A percentile compares a stretch with the other conserved stretches of the same genome.
Conservation (phyloP, 106 monocot species). For the Alisma plantagoaquatica region DNA sequence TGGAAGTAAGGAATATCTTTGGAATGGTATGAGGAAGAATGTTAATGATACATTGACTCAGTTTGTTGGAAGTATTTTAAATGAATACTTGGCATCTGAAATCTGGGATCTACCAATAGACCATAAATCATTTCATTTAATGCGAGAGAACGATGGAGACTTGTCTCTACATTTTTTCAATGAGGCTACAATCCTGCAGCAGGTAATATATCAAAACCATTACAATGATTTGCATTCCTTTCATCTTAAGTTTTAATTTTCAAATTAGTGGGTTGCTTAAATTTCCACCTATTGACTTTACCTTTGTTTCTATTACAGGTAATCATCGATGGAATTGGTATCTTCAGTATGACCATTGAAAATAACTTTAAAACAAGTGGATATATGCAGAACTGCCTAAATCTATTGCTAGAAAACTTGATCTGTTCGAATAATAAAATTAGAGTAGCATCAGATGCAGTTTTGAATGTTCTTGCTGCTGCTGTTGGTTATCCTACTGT, state of each 20-base stretch:
- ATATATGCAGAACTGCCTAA: slow-evolving; percentile 85
- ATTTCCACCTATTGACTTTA: too few relatives aligned
- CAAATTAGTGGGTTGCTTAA: too few relatives aligned
- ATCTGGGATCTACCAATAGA: slow-evolving; percentile 78
- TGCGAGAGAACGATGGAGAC: slow-evolving; percentile 12
- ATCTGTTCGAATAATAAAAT: slow-evolving; percentile 73
- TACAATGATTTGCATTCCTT: too few relatives aligned
- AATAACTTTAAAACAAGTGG: slow-evolving; percentile 62
- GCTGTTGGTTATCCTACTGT: slow-evolving; percentile 50
- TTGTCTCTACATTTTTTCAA: slow-evolving; percentile 61
- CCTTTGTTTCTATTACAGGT: slow-evolving; percentile 44
- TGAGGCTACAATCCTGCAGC: slow-evolving; percentile 70
- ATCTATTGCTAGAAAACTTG: slow-evolving; percentile 71
- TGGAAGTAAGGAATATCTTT: slow-evolving; percentile 10
- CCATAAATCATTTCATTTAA: slow-evolving; percentile 24
- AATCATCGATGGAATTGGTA: slow-evolving; percentile 80
- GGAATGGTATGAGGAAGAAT: slow-evolving; percentile 32
- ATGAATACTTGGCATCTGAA: slow-evolving; percentile 83
- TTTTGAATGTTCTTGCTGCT: slow-evolving; percentile 49
- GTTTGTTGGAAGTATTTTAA: slow-evolving; percentile 75
- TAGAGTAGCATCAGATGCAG: slow-evolving; percentile 59
- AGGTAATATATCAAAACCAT: slow-evolving; percentile 35
- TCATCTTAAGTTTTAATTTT: too few relatives aligned
- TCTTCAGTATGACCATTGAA: slow-evolving; percentile 64
- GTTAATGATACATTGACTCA: slow-evolving; percentile 37